phyloP scores from a whole-genome alignment of 2,329 filamentous ascomycete genomes.

The Tolypocladium tropicale region DNA sequence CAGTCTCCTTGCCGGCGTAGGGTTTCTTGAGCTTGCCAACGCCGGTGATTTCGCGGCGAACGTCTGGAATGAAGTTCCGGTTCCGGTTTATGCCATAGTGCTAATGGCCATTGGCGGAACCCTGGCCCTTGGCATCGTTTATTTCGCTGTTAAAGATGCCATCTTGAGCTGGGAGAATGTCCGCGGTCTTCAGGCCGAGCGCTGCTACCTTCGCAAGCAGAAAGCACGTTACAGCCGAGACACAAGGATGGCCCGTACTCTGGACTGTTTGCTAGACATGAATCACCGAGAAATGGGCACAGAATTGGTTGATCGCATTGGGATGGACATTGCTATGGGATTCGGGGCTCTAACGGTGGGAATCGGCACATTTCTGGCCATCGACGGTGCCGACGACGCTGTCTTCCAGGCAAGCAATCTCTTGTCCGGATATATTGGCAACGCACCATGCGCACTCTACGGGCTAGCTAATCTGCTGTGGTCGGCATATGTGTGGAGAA shows the following conservation, averaged over 20 bases:
- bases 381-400: conserved; percentile 31
- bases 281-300: conserved; percentile 39
- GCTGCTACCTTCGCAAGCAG: conserved; percentile 21
- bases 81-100: conserved; percentile 35
- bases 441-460: too few species aligned
- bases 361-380: conserved; percentile 42
- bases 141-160: too few species aligned
- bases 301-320: conserved; percentile 39
- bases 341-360: conserved; percentile 38
- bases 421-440: conserved; percentile 45
- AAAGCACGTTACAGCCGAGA: too few species aligned
- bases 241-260: too few species aligned
- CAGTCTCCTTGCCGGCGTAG: too few species aligned
- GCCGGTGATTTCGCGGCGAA: conserved; percentile 48
- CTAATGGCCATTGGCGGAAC: conserved; percentile 44
- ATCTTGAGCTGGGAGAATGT: too few species aligned
- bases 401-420: conserved; percentile 39
- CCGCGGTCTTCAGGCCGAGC: conserved; percentile 30
- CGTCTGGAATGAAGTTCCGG: conserved; percentile 42
- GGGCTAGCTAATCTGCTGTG: too few species aligned
- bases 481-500: too few species aligned
- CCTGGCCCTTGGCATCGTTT: conserved; percentile 28
- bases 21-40: conserved; percentile 44
- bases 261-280: too few species aligned
- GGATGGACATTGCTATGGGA: conserved; percentile 41